Conservation (phyloP, 345 rosid species). For the Eucalyptus virginea region DNA sequence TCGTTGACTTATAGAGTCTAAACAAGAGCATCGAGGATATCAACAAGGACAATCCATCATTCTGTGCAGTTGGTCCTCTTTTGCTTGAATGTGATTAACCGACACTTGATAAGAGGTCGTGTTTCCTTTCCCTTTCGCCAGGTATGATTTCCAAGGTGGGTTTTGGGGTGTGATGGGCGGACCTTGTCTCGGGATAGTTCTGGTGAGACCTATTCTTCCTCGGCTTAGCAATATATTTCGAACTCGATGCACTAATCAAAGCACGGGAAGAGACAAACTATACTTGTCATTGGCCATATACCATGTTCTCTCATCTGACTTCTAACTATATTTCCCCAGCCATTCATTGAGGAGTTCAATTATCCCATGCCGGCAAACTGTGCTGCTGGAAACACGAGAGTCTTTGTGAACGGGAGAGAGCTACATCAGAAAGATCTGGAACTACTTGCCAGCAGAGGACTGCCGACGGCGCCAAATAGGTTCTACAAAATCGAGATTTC, state of each 20-base stretch:
- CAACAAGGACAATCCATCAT: neutral
- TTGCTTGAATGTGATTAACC: neutral
- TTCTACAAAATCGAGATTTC: constrained; percentile 67
- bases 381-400: constrained; percentile 63
- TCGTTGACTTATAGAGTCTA: neutral
- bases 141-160: constrained; percentile 91
- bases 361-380: constrained; percentile 73
- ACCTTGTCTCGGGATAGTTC: constrained; percentile 80
- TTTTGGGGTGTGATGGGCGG: constrained; percentile 87
- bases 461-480: constrained; percentile 49
- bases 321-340: constrained; percentile 27
- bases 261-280: neutral
- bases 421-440: constrained; percentile 77
- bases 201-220: constrained; percentile 31
- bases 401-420: constrained; percentile 87
- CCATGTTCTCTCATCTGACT: neutral
- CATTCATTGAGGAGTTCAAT: constrained; percentile 77
- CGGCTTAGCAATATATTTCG: neutral
- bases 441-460: constrained; percentile 65
- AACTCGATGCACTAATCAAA: neutral
- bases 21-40: neutral
- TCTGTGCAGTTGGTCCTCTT: neutral
- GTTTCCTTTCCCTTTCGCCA: constrained; percentile 3
- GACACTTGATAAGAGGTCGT: neutral
- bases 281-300: neutral